phyloP scores from a whole-genome alignment of 306 rosid genomes.

The Cucurbita ficifolia region DNA sequence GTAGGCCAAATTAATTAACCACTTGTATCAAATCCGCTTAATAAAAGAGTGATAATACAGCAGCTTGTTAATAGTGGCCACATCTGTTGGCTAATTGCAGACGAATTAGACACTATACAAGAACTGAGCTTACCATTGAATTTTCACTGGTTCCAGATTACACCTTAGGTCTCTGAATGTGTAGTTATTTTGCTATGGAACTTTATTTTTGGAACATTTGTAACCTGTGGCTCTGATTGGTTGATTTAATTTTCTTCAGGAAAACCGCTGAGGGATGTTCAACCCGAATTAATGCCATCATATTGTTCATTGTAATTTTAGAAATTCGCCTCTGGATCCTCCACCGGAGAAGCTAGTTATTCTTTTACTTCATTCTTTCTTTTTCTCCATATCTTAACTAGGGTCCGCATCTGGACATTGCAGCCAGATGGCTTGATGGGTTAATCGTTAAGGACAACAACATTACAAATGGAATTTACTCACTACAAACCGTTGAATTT shows the following conservation, averaged over 20 bases:
- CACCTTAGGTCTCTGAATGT: not conserved
- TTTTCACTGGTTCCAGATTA: not conserved
- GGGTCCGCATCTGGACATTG: constrained; percentile 37
- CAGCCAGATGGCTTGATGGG: constrained; percentile 72
- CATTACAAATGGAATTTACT: constrained; percentile 73
- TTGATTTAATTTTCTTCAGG: constrained; percentile 26
- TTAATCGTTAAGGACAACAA: constrained; percentile 42
- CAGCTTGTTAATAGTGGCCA: no score
- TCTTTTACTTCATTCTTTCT: not conserved
- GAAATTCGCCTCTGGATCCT: not conserved
- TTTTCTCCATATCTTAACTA: constrained; percentile 17
- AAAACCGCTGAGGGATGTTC: constrained; percentile 55
- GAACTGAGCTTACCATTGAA: not conserved
- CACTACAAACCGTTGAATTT: constrained; percentile 61
- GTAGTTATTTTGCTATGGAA: not conserved
- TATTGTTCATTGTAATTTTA: not conserved
- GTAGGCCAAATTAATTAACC: not conserved
- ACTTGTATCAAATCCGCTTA: not conserved
- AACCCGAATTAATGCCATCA: constrained; percentile 53
- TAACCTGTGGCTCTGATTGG: not conserved
- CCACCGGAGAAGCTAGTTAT: not conserved
- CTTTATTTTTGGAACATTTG: not conserved
- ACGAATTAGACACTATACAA: no score
- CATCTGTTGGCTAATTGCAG: not conserved
- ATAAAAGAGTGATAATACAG: not conserved